These are phyloP conservation scores for Aspergillus sergii DNA, from an alignment of 2,329 filamentous ascomycete genomes.

Conservation along the genomic window DNA sequence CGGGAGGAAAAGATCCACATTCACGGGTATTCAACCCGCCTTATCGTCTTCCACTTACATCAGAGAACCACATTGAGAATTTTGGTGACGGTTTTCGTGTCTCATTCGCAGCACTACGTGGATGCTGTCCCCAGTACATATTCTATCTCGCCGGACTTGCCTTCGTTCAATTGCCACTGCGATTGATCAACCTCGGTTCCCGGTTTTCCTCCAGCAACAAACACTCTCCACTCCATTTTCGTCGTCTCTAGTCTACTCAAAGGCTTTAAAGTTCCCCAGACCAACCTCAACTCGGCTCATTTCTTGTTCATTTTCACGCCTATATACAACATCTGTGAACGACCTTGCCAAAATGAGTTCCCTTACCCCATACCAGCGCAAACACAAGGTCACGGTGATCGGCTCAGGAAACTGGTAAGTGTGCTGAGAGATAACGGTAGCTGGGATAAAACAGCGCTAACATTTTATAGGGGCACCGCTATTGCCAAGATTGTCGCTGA, in stretches of 20 bases:
- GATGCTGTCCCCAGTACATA: slow-evolving; percentile 23
- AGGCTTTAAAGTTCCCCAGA: slow-evolving; percentile 21
- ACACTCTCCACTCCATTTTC: slow-evolving; percentile 23
- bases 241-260: slow-evolving; percentile 19
- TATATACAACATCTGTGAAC: slow-evolving; percentile 1
- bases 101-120: slow-evolving; percentile 12
- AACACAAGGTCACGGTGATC: slow-evolving; percentile 67
- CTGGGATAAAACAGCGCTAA: slow-evolving; percentile 78
- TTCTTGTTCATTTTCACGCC: slow-evolving; percentile 19
- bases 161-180: slow-evolving; percentile 25
- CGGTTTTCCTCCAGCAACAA: slow-evolving; percentile 20
- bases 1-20: slow-evolving; percentile 22
- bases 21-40: slow-evolving; percentile 22
- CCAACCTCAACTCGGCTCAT: slow-evolving; percentile 11
- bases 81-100: not conserved
- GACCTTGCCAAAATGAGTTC: slow-evolving; percentile 34
- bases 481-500: slow-evolving; percentile 97
- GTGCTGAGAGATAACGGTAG: not conserved
- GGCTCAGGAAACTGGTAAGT: slow-evolving; percentile 92
- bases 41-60: slow-evolving; percentile 20
- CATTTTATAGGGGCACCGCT: slow-evolving; percentile 85
- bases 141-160: slow-evolving; percentile 26
- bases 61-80: slow-evolving; percentile 16
- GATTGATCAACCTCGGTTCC: slow-evolving; percentile 33
- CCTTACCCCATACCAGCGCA: slow-evolving; percentile 34